Evolutionary conservation across 2,329 filamentous ascomycete species (phyloP).

Genomic region (Coniochaeta sp.): DNA sequence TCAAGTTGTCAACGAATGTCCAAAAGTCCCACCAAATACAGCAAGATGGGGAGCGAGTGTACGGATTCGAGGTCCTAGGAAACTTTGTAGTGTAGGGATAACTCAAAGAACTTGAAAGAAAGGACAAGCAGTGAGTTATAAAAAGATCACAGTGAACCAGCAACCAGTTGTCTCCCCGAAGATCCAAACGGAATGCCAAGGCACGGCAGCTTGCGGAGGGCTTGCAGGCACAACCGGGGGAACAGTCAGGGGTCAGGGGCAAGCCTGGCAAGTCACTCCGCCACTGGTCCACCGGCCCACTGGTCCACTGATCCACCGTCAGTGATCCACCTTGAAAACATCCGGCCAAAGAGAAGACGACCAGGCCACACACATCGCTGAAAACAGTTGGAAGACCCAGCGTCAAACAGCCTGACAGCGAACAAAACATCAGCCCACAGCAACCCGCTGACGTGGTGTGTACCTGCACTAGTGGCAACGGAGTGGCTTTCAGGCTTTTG

Average conservation of each 20-base stretch:
- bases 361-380: background rate
- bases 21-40: background rate
- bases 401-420: background rate
- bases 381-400: background rate
- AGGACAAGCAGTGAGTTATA: background rate
- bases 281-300: background rate
- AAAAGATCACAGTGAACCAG: background rate
- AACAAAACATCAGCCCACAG: slow-evolving; percentile 1
- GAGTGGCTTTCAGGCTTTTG: background rate
- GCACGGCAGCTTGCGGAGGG: background rate
- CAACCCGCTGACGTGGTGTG: slow-evolving; percentile 1
- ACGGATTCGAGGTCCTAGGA: background rate
- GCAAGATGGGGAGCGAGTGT: background rate
- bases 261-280: background rate
- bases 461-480: slow-evolving; percentile 3
- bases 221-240: background rate
- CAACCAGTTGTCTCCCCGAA: background rate
- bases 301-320: background rate
- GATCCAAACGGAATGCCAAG: background rate
- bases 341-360: background rate
- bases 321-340: background rate
- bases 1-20: background rate
- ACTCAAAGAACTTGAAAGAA: background rate
- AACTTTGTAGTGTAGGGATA: background rate
- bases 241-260: background rate